Evolutionary conservation across 2,329 filamentous ascomycete genomes (phyloP).

Genomic region (Botrytis fabae): DNA sequence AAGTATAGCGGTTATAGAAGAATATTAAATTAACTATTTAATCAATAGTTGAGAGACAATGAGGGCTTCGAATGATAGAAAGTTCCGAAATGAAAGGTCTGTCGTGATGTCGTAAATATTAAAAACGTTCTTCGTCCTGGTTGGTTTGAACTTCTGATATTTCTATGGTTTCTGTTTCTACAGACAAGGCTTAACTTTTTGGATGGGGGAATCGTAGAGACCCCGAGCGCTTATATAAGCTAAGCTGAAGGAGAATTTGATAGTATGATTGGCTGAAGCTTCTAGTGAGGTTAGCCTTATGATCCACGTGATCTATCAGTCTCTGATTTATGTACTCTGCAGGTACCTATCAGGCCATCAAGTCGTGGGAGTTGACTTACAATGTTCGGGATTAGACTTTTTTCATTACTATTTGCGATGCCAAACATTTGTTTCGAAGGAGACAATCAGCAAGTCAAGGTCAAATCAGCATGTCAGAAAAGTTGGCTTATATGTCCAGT

Average conservation of each 20-base stretch:
- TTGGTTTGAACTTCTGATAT: conserved; percentile 2
- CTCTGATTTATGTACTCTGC: not conserved
- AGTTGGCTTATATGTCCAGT: not conserved
- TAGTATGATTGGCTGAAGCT: not conserved
- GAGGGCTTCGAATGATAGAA: conserved; percentile 4
- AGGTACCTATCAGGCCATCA: not conserved
- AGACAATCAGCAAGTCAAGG: not conserved
- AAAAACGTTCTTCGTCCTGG: conserved; percentile 13
- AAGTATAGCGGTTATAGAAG: not conserved
- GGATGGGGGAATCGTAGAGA: conserved; percentile 1
- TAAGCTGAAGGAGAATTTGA: not conserved
- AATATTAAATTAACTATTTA: not conserved
- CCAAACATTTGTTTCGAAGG: not conserved
- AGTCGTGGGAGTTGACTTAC: not conserved
- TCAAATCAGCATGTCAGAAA: not conserved
- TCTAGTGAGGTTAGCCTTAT: not conserved
- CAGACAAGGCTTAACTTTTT: conserved; percentile 19
- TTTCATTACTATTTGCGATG: not conserved
- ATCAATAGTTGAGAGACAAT: not conserved
- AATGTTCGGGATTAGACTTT: not conserved
- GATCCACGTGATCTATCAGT: not conserved
- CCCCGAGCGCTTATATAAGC: conserved; percentile 17
- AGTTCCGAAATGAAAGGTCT: not conserved
- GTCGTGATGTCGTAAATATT: conserved; percentile 16
- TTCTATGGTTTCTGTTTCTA: conserved; percentile 7